These are phyloP conservation scores for Coleophoma eucalyptorum DNA, from an alignment of 2,329 filamentous ascomycete genomes.

Conservation along the genomic window DNA sequence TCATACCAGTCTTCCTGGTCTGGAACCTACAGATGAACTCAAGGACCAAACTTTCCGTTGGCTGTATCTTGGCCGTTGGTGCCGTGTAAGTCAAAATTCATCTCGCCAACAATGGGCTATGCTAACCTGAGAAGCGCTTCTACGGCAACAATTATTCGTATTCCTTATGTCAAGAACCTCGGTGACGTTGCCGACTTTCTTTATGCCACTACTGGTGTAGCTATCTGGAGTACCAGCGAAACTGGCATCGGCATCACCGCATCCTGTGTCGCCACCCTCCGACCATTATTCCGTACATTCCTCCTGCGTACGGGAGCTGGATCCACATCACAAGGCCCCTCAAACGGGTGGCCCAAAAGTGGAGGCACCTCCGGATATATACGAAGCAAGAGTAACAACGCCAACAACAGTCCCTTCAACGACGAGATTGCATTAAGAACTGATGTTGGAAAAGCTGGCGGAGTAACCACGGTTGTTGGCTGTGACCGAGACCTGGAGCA, in stretches of 20 bases:
- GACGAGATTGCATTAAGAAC: constrained; percentile 12
- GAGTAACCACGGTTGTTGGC: constrained; percentile 14
- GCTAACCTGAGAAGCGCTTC: constrained; percentile 28
- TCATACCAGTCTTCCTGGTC: constrained; percentile 36
- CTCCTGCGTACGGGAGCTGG: constrained; percentile 12
- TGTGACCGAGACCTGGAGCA: constrained; percentile 1
- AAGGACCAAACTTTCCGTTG: constrained; percentile 32
- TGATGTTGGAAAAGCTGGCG: constrained; percentile 10
- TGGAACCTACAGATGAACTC: constrained; percentile 36
- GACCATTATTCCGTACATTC: constrained; percentile 28
- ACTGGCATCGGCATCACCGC: constrained; percentile 35
- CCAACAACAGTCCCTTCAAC: background rate
- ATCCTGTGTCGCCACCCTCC: constrained; percentile 34
- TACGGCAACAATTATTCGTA: constrained; percentile 35
- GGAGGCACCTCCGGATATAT: constrained; percentile 8
- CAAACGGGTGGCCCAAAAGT: constrained; percentile 6
- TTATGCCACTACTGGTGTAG: constrained; percentile 34
- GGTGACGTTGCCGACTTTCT: constrained; percentile 31
- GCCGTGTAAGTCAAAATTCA: constrained; percentile 27
- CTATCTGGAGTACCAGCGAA: constrained; percentile 39
- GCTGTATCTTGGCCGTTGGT: constrained; percentile 25
- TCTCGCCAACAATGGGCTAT: background rate
- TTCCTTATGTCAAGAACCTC: constrained; percentile 35
- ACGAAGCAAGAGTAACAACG: constrained; percentile 4
- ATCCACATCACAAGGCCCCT: constrained; percentile 2